Percentiles rank a stretch among this genome's conserved stretches.
phyloP scores from a whole-genome alignment of 148 eudicot species.

The Linanthus parryae region DNA sequence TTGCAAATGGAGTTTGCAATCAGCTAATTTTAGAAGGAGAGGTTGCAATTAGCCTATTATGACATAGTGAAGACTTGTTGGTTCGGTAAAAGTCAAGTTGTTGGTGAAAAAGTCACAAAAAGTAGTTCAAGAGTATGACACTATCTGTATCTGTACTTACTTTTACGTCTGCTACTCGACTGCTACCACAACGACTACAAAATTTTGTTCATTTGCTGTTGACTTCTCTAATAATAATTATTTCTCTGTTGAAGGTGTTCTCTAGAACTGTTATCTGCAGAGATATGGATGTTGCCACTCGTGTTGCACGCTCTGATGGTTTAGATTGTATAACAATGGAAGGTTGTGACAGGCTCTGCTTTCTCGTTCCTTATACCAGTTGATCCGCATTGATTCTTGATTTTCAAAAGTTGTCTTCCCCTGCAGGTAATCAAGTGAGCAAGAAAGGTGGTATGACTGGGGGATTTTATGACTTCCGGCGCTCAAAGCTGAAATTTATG shows the following conservation, averaged over 20 bases:
- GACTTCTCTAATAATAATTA: background rate
- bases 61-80: too few species aligned
- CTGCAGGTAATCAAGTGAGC: constrained; percentile 92
- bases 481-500: constrained; percentile 90
- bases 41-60: too few species aligned
- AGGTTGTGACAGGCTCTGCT: constrained; percentile 38
- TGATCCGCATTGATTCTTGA: constrained; percentile 7
- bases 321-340: constrained; percentile 95
- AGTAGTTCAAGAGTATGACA: too few species aligned
- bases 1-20: too few species aligned
- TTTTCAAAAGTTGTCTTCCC: too few species aligned
- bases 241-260: constrained; percentile 51
- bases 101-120: too few species aligned
- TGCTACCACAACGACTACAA: too few species aligned
- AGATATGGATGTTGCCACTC: constrained; percentile 91
- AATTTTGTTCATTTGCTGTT: background rate
- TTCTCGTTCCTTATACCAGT: constrained; percentile 3
- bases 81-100: too few species aligned
- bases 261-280: constrained; percentile 89
- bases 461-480: constrained; percentile 88
- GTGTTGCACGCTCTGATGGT: constrained; percentile 84
- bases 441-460: constrained; percentile 99
- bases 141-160: too few species aligned
- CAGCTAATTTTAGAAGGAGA: too few species aligned
- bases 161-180: too few species aligned